phyloP scores from a whole-genome alignment of 2,329 filamentous ascomycete species.

The Colletotrichum karsti region DNA sequence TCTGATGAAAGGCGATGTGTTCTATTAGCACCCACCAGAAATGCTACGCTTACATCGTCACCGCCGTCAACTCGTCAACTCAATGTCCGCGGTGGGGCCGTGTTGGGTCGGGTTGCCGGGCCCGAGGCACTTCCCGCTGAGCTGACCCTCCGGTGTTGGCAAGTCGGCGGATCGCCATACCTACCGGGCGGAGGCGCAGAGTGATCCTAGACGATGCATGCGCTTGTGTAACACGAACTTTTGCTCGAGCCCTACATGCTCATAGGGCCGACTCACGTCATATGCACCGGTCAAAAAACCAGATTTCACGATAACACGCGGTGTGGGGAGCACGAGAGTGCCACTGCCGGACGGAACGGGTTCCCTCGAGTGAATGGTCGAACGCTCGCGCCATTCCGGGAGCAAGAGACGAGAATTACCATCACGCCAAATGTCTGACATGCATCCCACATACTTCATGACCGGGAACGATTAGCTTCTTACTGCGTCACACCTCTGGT shows the following conservation, averaged over 20 bases:
- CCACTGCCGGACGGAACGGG: not conserved
- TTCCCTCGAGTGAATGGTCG: not conserved
- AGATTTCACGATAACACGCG: not conserved
- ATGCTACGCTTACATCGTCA: not conserved
- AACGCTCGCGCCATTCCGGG: not conserved
- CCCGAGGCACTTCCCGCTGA: not conserved
- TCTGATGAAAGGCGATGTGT: constrained; percentile 59
- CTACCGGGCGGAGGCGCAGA: not conserved
- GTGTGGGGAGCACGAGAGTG: not conserved
- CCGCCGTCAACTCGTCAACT: not conserved
- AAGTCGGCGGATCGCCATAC: not conserved
- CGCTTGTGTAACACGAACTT: not conserved
- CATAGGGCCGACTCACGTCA: not conserved
- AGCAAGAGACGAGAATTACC: not conserved
- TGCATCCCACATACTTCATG: not conserved
- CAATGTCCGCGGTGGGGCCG: not conserved
- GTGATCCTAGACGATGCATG: not conserved
- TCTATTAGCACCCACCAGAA: constrained; percentile 41
- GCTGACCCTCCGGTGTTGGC: not conserved
- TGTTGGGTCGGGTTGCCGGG: not conserved
- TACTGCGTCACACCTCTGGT: not conserved
- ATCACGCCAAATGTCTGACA: not conserved
- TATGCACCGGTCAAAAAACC: not conserved
- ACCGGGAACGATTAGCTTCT: not conserved
- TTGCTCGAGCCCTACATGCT: not conserved